Evolutionary conservation across 2,329 filamentous ascomycete species (phyloP).

Genomic region (Aspergillus oerlinghausenensis): DNA sequence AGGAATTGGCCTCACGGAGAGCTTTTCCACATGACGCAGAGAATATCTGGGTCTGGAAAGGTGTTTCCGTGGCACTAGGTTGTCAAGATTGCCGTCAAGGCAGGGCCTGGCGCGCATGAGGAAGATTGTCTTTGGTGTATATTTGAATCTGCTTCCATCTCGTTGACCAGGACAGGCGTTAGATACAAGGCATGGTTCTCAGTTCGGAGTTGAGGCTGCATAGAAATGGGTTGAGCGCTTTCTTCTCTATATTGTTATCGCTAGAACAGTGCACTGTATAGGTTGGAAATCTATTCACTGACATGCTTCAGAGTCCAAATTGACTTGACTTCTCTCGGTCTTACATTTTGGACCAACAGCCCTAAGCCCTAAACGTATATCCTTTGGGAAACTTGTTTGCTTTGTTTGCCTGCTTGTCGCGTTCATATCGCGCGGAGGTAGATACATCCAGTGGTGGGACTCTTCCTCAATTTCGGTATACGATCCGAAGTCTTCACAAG

Average conservation of each 20-base stretch:
- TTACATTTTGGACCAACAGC: background rate
- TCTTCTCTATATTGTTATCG: background rate
- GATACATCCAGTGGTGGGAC: background rate
- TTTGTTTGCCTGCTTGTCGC: background rate
- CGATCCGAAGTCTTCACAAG: background rate
- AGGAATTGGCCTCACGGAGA: constrained; percentile 26
- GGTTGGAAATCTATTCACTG: background rate
- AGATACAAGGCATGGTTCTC: background rate
- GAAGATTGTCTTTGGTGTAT: background rate
- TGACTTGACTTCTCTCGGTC: background rate
- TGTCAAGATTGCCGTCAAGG: constrained; percentile 30
- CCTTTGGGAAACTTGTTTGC: background rate
- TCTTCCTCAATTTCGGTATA: background rate
- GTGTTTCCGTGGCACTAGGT: constrained; percentile 32
- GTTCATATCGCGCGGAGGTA: background rate
- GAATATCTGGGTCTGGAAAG: constrained; percentile 29
- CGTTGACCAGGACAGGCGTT: background rate
- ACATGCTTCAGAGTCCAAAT: background rate
- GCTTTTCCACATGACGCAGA: constrained; percentile 32
- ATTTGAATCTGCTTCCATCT: background rate
- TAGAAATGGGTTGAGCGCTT: background rate
- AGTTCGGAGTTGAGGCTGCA: background rate
- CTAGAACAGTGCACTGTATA: background rate
- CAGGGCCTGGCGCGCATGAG: constrained; percentile 31
- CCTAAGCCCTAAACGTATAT: background rate